Evolutionary conservation across 2,329 filamentous ascomycete genomes (phyloP).

Genomic region (Blastomyces silverae): DNA sequence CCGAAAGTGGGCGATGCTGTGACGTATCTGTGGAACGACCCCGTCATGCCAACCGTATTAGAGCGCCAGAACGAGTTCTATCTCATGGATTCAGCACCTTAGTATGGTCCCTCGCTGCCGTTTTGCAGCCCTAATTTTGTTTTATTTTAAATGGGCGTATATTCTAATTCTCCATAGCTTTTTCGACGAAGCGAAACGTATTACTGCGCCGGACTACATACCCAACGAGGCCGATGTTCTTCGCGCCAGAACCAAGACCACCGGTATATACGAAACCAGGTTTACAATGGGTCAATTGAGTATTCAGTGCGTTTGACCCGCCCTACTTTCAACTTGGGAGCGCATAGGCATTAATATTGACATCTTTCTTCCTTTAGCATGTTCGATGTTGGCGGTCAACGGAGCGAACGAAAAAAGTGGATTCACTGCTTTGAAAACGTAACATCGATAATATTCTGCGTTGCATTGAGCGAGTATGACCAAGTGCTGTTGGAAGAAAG

Average conservation of each 20-base stretch:
- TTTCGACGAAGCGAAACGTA: conserved; percentile 85
- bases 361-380: conserved; percentile 56
- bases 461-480: conserved; percentile 96
- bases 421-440: conserved; percentile 99
- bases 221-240: conserved; percentile 93
- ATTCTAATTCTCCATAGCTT: conserved; percentile 56
- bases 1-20: conserved; percentile 74
- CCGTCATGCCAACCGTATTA: conserved; percentile 72
- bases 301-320: conserved; percentile 69
- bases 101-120: conserved; percentile 54
- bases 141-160: not conserved
- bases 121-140: not conserved
- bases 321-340: conserved; percentile 7
- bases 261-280: conserved; percentile 96
- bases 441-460: conserved; percentile 98
- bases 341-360: conserved; percentile 24
- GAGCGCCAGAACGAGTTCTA: conserved; percentile 98
- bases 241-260: conserved; percentile 93
- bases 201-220: conserved; percentile 76
- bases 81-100: conserved; percentile 97
- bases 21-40: conserved; percentile 82
- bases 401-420: conserved; percentile 99
- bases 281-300: conserved; percentile 98
- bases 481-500: conserved; percentile 95
- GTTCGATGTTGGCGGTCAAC: conserved; percentile 97